Base-by-base conservation (phyloP, 805 yeast species). In the Nakazawaea wyomingensis region DNA sequence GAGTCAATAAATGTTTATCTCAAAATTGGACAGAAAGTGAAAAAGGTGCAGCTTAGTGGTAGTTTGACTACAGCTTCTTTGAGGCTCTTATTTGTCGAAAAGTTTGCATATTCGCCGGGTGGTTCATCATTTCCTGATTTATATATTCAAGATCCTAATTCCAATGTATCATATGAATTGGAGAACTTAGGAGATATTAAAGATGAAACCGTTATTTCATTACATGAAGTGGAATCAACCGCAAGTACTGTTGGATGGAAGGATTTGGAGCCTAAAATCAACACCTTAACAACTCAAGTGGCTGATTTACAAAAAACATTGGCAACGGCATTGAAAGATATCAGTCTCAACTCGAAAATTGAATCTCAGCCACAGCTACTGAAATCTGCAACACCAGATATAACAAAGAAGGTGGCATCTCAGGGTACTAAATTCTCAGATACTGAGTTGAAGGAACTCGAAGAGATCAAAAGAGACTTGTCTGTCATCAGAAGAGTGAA, bases 101-200 rank as follows among this genome's bases (percentile, higher is more conserved):
- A 80, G 52, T 90, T 89, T 64, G 87, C 91, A 2, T 88, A 83
- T 57, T 74, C 91, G 0, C 93, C 95, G 0, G 82, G 84, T 0
- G 60, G 76, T 1, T 74, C 78, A 10, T 62, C 76, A 1, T 87
- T 88, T 50, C 97, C 98, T 0, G 85, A 82, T 10, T 74, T 93
- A 21, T 84, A 85, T 52, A 69, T 89, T 5, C 79, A 73, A 47
- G 95, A 86, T 47, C 71, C 74, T 0, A 58, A 63, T 2, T 68
- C 73, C 26, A 75, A 74, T 0, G 71, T 89, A 1, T 71, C 82
- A 1, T 93, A 85, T 56, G 96, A 91, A 57, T 62, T 91, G 18
- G 97, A 90, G 48, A 60, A 71, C 20, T 56, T 87, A n/a, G 52
- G 50, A 0, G 90, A 84, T 32, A 67, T 91, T 1, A 58, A 61